phyloP scores from a whole-genome alignment of 2,329 filamentous ascomycete species.

The Cladosporium austrohemisphaericum region DNA sequence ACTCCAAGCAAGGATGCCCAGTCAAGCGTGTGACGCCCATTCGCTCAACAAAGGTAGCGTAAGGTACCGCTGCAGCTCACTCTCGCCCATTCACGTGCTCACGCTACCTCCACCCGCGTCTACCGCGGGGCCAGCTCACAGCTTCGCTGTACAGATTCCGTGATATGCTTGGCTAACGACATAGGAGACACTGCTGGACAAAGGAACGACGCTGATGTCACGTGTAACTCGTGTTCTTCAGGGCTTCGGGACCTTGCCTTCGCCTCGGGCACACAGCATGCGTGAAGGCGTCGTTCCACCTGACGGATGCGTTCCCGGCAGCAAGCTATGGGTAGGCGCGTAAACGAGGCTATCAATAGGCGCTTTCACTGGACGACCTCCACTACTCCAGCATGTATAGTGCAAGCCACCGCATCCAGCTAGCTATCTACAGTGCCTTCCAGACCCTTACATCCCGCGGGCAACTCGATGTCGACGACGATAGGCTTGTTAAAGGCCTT shows the following conservation, averaged over 20 bases:
- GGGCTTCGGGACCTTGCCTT: slow-evolving; percentile 7
- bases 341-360: slow-evolving; percentile 11
- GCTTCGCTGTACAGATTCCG: background rate
- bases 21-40: slow-evolving; percentile 3
- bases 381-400: background rate
- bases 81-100: slow-evolving; percentile 12
- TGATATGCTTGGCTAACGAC: background rate
- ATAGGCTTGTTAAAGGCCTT: slow-evolving; percentile 73
- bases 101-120: background rate
- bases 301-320: background rate
- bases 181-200: background rate
- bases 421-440: background rate
- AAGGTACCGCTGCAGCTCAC: slow-evolving; percentile 12
- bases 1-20: slow-evolving; percentile 9
- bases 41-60: slow-evolving; percentile 10
- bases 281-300: background rate
- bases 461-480: slow-evolving; percentile 76
- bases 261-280: background rate
- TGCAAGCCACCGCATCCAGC: background rate
- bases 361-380: background rate
- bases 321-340: slow-evolving; percentile 2
- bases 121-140: background rate
- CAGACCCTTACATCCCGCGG: slow-evolving; percentile 37
- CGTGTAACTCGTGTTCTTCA: slow-evolving; percentile 2
- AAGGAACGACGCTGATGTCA: slow-evolving; percentile 5